Evolutionary conservation across 75 land plant genomes (phyloP).

Genomic region (Picea glauca): DNA sequence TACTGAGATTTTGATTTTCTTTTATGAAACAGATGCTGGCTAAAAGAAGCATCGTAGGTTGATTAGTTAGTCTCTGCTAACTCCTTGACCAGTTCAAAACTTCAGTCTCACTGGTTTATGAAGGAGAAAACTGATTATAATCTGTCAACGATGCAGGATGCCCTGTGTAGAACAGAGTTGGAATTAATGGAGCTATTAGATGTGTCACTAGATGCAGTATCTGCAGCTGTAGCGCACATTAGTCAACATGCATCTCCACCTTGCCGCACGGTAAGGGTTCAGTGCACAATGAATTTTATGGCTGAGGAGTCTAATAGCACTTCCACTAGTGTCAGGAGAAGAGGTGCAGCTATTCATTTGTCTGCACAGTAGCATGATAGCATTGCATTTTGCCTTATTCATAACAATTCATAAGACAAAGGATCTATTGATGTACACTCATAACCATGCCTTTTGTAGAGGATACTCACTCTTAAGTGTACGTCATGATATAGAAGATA

Average conservation of each 20-base stretch:
- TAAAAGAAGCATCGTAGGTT: too few species aligned
- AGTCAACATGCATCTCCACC: constrained; percentile 66
- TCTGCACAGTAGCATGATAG: background rate
- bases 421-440: background rate
- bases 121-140: too few species aligned
- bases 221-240: constrained; percentile 50
- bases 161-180: constrained; percentile 63
- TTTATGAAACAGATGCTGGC: too few species aligned
- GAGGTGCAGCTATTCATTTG: background rate
- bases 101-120: too few species aligned
- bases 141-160: constrained; percentile 45
- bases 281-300: background rate
- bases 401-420: background rate
- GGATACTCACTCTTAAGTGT: background rate
- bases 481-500: background rate
- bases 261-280: constrained; percentile 52
- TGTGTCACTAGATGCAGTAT: constrained; percentile 45
- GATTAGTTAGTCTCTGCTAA: too few species aligned
- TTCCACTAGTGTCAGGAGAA: background rate
- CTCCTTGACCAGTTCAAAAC: too few species aligned
- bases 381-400: background rate
- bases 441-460: background rate
- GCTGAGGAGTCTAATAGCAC: background rate
- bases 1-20: too few species aligned
- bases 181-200: constrained; percentile 83